Evolutionary conservation across 2,329 filamentous ascomycete species (phyloP).

Genomic region (Talaromyces marneffei): DNA sequence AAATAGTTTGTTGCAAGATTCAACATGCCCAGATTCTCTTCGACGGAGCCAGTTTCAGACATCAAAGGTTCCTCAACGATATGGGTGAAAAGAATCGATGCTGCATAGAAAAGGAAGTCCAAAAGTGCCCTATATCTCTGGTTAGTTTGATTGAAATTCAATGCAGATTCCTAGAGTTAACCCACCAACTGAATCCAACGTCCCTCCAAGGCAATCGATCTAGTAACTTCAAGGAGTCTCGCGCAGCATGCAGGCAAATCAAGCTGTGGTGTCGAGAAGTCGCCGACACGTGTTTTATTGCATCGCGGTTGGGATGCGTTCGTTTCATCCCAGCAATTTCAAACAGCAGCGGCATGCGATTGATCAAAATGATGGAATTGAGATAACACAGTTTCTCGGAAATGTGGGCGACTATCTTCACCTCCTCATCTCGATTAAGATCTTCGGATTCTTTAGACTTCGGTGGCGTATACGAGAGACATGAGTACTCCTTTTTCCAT

Average conservation of each 20-base stretch:
- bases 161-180: constrained; percentile 12
- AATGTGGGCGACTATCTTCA: constrained; percentile 81
- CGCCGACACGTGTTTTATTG: constrained; percentile 17
- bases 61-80: constrained; percentile 88
- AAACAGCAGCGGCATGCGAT: constrained; percentile 91
- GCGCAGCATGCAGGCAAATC: constrained; percentile 79
- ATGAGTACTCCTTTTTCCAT: constrained; percentile 85
- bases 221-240: constrained; percentile 82
- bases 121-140: constrained; percentile 60
- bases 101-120: constrained; percentile 88
- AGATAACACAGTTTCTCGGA: constrained; percentile 93
- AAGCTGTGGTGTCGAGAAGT: constrained; percentile 82
- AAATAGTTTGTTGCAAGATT: constrained; percentile 84
- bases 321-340: constrained; percentile 39
- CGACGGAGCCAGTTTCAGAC: constrained; percentile 53
- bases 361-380: constrained; percentile 91
- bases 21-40: constrained; percentile 80
- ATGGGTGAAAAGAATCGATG: constrained; percentile 88
- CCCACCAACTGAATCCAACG: constrained; percentile 86
- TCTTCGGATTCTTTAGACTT: constrained; percentile 65
- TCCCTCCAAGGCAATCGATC: constrained; percentile 94
- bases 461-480: constrained; percentile 66
- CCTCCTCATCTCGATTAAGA: constrained; percentile 69
- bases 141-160: not conserved
- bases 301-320: constrained; percentile 65